Evolutionary conservation across 2,329 filamentous ascomycete genomes (phyloP), one percentile per base, ranked within the genome.

Genomic region (Helotiales sp.): DNA sequence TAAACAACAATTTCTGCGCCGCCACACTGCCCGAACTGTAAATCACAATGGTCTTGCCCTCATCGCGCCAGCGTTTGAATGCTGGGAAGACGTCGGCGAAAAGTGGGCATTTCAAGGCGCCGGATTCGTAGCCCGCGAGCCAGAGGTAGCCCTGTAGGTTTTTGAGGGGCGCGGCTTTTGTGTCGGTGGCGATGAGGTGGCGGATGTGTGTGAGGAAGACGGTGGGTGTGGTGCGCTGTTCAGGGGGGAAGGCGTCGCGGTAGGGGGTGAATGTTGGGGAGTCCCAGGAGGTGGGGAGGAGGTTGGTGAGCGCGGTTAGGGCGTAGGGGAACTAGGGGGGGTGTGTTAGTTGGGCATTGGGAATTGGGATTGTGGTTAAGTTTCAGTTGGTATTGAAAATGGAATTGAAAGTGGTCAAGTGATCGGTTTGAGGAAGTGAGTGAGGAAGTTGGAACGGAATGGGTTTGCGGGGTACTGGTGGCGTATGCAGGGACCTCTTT

Each of bases 1-100:
- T 83, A 79, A 95, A 95, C 70, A 95, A 85, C 69, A 95, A 82
- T 80, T 93, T 92, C 82, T 96, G 92, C 15, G 92, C 92, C 22
- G 89, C 85, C 6, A 95, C 90, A 24, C 91, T 93, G 34, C 92
- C 92, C 13, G 91, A 93, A 3, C 91, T 93, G 81, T 94, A 96
- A 75, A 96, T 94, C 73, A 91, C 87, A 70, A 94, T 84, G 67
- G 82, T 82, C 70, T 82, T 82, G 1, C 71, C 70, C 69, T 87
- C 81, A 28, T 84, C 85, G 32, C 82, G 78, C 87, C 91, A 93
- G 50, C 80, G 73, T 62, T 82, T 79, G 69, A 93, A 82, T 70
- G 85, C 85, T 8, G 87, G 84, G n/a, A 86, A 81, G 20, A 95
- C 92, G 75, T 96, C 92, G 4, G 85, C 80, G 77, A 93, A 96